A percentile compares a stretch with the other conserved stretches of the same genome.
Conservation (phyloP, 805 yeast species). For the Kluyveromyces aestuarii region DNA sequence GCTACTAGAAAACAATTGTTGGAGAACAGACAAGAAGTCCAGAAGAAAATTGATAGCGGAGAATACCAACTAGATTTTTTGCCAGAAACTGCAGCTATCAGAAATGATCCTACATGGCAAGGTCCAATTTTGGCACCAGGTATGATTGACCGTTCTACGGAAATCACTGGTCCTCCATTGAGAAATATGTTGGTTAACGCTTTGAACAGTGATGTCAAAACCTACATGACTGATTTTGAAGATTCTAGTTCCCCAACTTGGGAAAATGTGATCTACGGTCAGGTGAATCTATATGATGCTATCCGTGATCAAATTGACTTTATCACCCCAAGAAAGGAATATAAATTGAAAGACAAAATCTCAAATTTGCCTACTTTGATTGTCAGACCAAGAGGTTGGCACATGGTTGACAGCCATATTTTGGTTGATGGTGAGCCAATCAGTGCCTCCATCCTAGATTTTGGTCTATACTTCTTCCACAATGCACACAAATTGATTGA, state of each 20-base stretch:
- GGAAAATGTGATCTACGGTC: conserved; percentile 72
- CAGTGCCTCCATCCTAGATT: conserved; percentile 69
- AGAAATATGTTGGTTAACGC: conserved; percentile 80
- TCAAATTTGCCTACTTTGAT: conserved; percentile 54
- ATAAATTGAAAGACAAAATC: conserved; percentile 39
- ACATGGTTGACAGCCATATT: conserved; percentile 66
- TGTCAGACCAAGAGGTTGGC: conserved; percentile 88
- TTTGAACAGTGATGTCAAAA: conserved; percentile 65
- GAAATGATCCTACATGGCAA: conserved; percentile 67
- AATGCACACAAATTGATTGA: conserved; percentile 55
- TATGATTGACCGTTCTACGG: conserved; percentile 63
- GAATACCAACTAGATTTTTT: conserved; percentile 48
- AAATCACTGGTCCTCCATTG: conserved; percentile 81
- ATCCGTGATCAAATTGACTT: conserved; percentile 58
- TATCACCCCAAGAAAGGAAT: conserved; percentile 35
- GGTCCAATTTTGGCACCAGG: conserved; percentile 70
- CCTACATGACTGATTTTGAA: conserved; percentile 83
- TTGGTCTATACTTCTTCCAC: conserved; percentile 69
- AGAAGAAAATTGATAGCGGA: conserved; percentile 53
- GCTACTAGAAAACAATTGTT: conserved; percentile 48
- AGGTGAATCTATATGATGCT: conserved; percentile 69
- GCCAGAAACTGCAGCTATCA: conserved; percentile 57
- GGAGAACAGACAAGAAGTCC: conserved; percentile 52
- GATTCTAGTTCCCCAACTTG: conserved; percentile 82
- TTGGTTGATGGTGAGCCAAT: conserved; percentile 67